Evolutionary conservation across 176 grass and related monocot genomes (phyloP).

Genomic region (Raddia distichophylla): DNA sequence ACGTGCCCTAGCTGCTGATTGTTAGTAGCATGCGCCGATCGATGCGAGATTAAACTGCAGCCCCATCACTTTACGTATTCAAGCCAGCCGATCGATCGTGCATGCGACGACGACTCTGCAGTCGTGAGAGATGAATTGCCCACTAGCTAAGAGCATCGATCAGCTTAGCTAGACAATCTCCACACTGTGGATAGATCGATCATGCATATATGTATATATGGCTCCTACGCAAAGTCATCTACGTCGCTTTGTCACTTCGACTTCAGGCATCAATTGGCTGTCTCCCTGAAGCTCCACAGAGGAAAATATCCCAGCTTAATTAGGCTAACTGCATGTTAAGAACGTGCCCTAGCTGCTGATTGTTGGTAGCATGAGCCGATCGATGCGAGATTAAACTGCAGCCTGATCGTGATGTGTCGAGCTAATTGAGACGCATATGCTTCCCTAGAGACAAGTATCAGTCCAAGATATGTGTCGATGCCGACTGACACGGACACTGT

Average conservation of each 20-base stretch:
- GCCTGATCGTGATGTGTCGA: not conserved
- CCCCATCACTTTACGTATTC: not conserved
- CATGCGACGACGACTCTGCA: not conserved
- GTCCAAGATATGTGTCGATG: not conserved
- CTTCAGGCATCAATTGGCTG: not conserved
- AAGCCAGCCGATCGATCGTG: not conserved
- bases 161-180: no score
- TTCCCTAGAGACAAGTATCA: not conserved
- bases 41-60: no score
- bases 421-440: not conserved
- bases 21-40: no score
- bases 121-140: not conserved
- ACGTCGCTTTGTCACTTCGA: not conserved
- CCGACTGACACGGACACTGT: not conserved
- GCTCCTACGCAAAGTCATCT: not conserved
- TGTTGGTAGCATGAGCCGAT: not conserved
- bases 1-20: no score
- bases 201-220: not conserved
- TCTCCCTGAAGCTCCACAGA: not conserved
- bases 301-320: not conserved
- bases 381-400: not conserved
- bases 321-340: no score
- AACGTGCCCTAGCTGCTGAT: no score
- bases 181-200: not conserved
- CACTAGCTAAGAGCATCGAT: not conserved